A percentile compares a stretch with the other conserved stretches of the same genome.
phyloP scores from a whole-genome alignment of 140 eudicot species.

The Cichorium intybus region DNA sequence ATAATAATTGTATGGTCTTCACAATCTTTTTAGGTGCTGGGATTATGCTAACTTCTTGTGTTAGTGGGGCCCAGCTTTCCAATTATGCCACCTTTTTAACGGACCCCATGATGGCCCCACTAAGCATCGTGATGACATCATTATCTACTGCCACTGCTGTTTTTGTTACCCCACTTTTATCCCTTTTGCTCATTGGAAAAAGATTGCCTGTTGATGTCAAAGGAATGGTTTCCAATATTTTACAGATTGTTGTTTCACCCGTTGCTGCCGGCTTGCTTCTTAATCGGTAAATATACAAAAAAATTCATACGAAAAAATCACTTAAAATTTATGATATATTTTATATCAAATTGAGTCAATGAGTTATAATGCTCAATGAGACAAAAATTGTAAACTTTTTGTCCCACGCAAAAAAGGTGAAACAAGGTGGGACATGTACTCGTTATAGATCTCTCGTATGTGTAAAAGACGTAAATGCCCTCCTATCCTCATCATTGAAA shows the following conservation, averaged over 20 bases:
- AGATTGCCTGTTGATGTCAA: slow-evolving; percentile 90
- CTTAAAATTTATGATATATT: neutral
- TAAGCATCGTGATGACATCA: slow-evolving; percentile 97
- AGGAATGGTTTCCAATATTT: slow-evolving; percentile 88
- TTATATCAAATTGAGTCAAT: neutral
- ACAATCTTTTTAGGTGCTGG: slow-evolving; percentile 98
- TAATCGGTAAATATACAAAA: slow-evolving; percentile 51
- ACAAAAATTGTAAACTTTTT: neutral
- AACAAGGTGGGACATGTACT: neutral
- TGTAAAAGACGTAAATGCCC: neutral
- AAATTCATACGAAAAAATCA: neutral
- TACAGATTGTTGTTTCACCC: slow-evolving; percentile 94
- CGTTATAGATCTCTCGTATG: neutral
- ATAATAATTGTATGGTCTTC: too few species aligned
- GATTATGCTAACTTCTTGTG: slow-evolving; percentile 89
- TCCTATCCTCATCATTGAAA: neutral
- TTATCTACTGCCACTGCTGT: slow-evolving; percentile 90
- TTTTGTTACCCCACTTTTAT: slow-evolving; percentile 78
- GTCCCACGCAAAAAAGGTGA: neutral
- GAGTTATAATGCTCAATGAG: neutral
- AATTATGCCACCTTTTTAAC: slow-evolving; percentile 92
- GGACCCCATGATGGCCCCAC: slow-evolving; percentile 90
- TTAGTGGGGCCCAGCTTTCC: slow-evolving; percentile 98
- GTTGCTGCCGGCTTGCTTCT: slow-evolving; percentile 87
- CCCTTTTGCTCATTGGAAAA: slow-evolving; percentile 85